Evolutionary conservation across 768 basidiomycete species (phyloP).

Genomic region (Amanita brunnescens): DNA sequence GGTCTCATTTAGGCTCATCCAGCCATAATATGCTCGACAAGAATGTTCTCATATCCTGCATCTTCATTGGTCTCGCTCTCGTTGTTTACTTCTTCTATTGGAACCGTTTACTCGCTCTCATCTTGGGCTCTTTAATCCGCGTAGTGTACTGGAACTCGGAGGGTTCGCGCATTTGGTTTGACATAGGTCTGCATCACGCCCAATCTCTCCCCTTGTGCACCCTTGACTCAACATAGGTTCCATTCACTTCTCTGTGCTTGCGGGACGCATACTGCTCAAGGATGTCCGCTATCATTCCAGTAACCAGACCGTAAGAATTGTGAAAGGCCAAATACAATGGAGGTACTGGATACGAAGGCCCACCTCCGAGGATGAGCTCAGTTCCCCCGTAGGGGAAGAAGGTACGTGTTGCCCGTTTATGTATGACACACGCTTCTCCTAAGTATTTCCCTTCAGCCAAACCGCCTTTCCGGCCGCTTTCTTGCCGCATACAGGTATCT

Average conservation of each 20-base stretch:
- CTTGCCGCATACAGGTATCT: conserved; percentile 76
- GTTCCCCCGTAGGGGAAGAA: conserved; percentile 39
- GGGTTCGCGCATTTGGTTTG: conserved; percentile 73
- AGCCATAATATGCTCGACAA: conserved; percentile 40
- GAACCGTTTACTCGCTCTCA: conserved; percentile 72
- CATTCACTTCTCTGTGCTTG: conserved; percentile 83
- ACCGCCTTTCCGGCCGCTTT: conserved; percentile 29
- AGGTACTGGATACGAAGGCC: conserved; percentile 88
- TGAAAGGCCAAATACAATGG: conserved; percentile 86
- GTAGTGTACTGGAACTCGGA: conserved; percentile 72
- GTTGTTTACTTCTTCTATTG: conserved; percentile 85
- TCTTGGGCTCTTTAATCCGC: conserved; percentile 60
- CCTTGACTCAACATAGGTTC: conserved; percentile 46
- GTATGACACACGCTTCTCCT: conserved; percentile 3
- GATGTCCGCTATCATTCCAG: conserved; percentile 86
- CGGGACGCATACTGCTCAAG: conserved; percentile 82
- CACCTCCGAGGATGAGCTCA: conserved; percentile 64
- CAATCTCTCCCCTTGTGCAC: background rate
- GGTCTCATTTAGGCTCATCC: background rate
- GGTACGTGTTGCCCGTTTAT: conserved; percentile 27
- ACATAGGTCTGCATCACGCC: conserved; percentile 48
- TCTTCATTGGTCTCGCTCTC: conserved; percentile 45
- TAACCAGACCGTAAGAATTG: conserved; percentile 80
- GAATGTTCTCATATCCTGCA: conserved; percentile 55
- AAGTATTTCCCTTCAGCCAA: conserved; percentile 24